Evolutionary conservation across 1,284 basidiomycete genomes (phyloP).

Genomic region (Lentinula novae-zelandiae): DNA sequence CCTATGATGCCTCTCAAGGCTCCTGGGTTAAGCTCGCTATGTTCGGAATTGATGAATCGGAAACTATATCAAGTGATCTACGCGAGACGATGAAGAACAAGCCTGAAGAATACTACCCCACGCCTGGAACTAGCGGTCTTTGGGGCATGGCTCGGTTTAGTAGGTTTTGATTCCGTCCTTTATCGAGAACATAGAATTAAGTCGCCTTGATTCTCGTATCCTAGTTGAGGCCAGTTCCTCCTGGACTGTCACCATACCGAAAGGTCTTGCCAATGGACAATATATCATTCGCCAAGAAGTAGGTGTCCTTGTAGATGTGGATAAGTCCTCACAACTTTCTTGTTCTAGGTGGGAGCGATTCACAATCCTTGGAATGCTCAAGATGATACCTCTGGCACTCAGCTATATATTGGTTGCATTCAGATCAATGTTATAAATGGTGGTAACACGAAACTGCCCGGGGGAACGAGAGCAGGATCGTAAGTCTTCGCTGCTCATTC

Average conservation of each 20-base stretch:
- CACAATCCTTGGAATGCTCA: conserved; percentile 20
- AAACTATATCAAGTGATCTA: conserved; percentile 30
- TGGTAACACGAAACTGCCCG: conserved; percentile 27
- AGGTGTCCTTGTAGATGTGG: conserved; percentile 21
- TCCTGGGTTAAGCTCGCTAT: conserved; percentile 37
- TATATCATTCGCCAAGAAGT: conserved; percentile 37
- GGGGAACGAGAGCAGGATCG: conserved; percentile 22
- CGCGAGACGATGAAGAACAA: conserved; percentile 22
- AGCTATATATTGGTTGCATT: conserved; percentile 23
- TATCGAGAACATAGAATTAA: not conserved
- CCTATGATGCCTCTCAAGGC: conserved; percentile 27
- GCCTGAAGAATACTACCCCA: conserved; percentile 20
- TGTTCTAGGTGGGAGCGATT: conserved; percentile 14
- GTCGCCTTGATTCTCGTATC: not conserved
- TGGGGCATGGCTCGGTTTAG: conserved; percentile 21
- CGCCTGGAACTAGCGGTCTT: conserved; percentile 15
- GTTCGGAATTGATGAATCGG: conserved; percentile 28
- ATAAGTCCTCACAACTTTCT: not conserved
- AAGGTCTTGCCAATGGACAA: conserved; percentile 30
- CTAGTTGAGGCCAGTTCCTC: conserved; percentile 13
- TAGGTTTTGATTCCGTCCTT: not conserved
- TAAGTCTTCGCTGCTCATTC: conserved; percentile 8
- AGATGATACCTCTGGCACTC: conserved; percentile 21
- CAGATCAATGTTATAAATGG: conserved; percentile 33
- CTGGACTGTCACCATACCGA: conserved; percentile 29